These are phyloP conservation scores for Arctostaphylos glauca DNA, from an alignment of 148 eudicot genomes.

Conservation along the genomic window DNA sequence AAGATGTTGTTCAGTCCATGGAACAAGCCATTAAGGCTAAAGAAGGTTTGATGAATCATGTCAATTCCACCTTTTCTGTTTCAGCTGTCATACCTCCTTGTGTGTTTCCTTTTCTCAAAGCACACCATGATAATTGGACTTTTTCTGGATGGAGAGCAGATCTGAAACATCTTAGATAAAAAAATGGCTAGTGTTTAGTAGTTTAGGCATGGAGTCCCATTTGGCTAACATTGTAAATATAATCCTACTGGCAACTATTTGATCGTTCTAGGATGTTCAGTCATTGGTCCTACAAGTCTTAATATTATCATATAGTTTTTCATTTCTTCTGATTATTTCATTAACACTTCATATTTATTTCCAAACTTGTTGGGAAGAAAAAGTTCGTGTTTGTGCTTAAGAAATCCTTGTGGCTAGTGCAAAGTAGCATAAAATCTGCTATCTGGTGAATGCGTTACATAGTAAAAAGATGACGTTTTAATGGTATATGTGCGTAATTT, in stretches of 20 bases:
- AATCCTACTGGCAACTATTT: neutral
- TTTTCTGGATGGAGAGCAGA: slow-evolving; percentile 1
- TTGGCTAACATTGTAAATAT: neutral
- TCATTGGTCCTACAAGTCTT: neutral
- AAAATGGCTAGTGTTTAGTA: neutral
- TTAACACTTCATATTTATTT: no score
- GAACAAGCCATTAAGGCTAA: slow-evolving; percentile 74
- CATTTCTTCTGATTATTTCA: no score
- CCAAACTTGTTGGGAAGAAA: neutral
- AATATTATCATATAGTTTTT: neutral
- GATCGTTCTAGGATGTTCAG: neutral
- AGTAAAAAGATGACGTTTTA: neutral
- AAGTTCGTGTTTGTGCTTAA: neutral
- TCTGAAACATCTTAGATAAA: neutral
- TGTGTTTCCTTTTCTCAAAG: slow-evolving; percentile 8
- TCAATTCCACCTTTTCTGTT: slow-evolving; percentile 1
- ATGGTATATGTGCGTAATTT: neutral
- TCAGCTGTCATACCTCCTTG: neutral
- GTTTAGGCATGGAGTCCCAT: slow-evolving; percentile 4
- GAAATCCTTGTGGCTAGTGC: neutral
- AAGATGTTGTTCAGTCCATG: slow-evolving; percentile 87
- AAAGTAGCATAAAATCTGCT: neutral
- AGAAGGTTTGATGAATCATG: slow-evolving; percentile 49
- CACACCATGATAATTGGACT: no score
- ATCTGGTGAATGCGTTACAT: neutral